Evolutionary conservation across 805 yeast species (phyloP), one percentile per base, ranked within the genome.

Genomic region (Candida schatavii): DNA sequence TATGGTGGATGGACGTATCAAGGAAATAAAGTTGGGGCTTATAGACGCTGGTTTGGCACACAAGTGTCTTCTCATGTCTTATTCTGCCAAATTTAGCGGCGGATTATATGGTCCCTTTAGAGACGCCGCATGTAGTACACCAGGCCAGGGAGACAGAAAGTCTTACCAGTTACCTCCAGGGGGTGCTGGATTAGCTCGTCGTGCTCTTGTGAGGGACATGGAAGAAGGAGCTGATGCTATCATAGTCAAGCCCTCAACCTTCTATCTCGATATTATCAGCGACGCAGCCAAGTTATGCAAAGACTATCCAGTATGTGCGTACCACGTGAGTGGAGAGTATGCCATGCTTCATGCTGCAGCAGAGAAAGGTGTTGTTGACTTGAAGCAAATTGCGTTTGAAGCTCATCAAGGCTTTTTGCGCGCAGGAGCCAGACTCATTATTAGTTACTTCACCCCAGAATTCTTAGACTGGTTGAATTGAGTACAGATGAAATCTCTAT

Each of bases 321-420:
- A 93, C 66, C 99, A 93, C 64, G 99, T 93, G 19, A 81, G 91
- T 60, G 99, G 99, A 31, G 99, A 93, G 66, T 93, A 78, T 58
- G 97, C 98, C 25, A 93, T 93, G 99, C 66, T 93, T 49, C 96
- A 90, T 59, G 99, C 99, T 5, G 98, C 97, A 40, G 97, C 97
- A 23, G 97, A 89, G 56, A 89, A 89, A 73, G 95, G 95, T 29
- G 77, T 90, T 46, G 86, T 84, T 46, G 97, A 91, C 62, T 75
- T 93, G 64, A 84, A 87, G 65, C 80, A 44, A 64, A 81, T 74
- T 79, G 85, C 89, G 0, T 86, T 85, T 55, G 99, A 93, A 68
- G 70, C 93, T 37, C 96, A 93, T 54, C 75, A 87, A 47, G 97
- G 99, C 1, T 83, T 87, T 56, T 74, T 91, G 46, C 80, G 99